Base-by-base conservation (phyloP, 768 basidiomycete genomes). In the Tricholoma hemisulphureum region DNA sequence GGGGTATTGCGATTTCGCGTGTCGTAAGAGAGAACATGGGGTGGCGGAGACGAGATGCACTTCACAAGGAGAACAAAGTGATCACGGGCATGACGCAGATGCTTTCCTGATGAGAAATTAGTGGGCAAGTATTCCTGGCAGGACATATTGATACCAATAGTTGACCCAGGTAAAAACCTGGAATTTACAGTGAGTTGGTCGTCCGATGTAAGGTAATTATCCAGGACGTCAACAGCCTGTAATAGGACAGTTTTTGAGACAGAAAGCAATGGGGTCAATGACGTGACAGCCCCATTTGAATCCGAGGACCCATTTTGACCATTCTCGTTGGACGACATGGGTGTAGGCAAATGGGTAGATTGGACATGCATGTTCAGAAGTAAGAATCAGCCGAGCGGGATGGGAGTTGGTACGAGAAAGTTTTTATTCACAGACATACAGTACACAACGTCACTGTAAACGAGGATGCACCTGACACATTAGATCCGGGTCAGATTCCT, bases 1-100 rank as follows among this genome's bases (percentile, higher is more conserved):
- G 91, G 89, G 2, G 89, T 91, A 68, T 92, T 89, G 41, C 92
- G 83, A 59, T 75, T 77, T 65, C 92, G 80, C 16, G 80, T 79
- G 69, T 94, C 92, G 68, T 94, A 94, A 14, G 86, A 89, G 52
- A 94, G 67, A 41, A 83, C 73, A 64, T 81, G 76, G 18, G 80
- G 79, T 21, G 74, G 68, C 24, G 77, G 66, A 11, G 78, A 75
- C 20, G 75, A 66, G 51, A 86, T 71, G 45, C 79, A 82, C 31
- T 87, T 82, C 41, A 85, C 65, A 5, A 93, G 78, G 24, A 93
- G 80, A 53, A 79, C 75, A 67, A 90, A 94, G 66, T 94, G 93
- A 65, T 93, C 92, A 55, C 88, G 80, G 21, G 89, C 90, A 77
- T 94, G 92, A 35, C 92, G 85, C 41, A 94, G 68, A 68, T 94